Evolutionary conservation across 2,329 filamentous ascomycete species (phyloP).

Genomic region (Leptographium wingfieldii): DNA sequence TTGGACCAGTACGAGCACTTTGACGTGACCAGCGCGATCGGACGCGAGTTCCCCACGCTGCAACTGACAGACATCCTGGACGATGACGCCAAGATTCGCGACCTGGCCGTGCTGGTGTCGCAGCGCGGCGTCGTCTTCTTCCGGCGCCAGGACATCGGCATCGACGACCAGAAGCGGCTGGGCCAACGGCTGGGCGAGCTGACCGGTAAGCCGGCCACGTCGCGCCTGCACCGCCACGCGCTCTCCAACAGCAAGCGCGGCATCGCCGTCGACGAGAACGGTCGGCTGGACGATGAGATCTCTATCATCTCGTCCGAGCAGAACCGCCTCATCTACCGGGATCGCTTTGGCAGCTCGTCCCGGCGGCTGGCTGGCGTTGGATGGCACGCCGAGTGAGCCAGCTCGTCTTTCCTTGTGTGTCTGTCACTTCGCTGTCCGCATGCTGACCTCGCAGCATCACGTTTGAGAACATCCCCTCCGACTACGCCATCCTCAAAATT

Average conservation of each 20-base stretch:
- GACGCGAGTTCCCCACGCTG: slow-evolving; percentile 25
- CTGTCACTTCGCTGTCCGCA: no score
- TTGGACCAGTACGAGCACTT: slow-evolving; percentile 19
- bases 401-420: no score
- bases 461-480: slow-evolving; percentile 32
- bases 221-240: slow-evolving; percentile 31
- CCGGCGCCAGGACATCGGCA: slow-evolving; percentile 32
- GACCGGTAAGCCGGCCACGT: slow-evolving; percentile 30
- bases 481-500: slow-evolving; percentile 33
- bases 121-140: slow-evolving; percentile 42
- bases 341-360: slow-evolving; percentile 15
- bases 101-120: slow-evolving; percentile 28
- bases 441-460: slow-evolving; percentile 21
- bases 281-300: slow-evolving; percentile 33
- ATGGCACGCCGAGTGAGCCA: slow-evolving; percentile 29
- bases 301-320: slow-evolving; percentile 34
- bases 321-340: slow-evolving; percentile 25
- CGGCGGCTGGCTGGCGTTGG: slow-evolving; percentile 17
- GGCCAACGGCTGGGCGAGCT: slow-evolving; percentile 34
- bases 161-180: slow-evolving; percentile 38
- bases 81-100: slow-evolving; percentile 19
- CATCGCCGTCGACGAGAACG: slow-evolving; percentile 29
- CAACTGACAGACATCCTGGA: slow-evolving; percentile 22
- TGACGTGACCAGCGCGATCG: slow-evolving; percentile 31
- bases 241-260: slow-evolving; percentile 27